Evolutionary conservation across 495 filamentous ascomycete genomes (phyloP).

Genomic region (Stereocaulon alpinum): DNA sequence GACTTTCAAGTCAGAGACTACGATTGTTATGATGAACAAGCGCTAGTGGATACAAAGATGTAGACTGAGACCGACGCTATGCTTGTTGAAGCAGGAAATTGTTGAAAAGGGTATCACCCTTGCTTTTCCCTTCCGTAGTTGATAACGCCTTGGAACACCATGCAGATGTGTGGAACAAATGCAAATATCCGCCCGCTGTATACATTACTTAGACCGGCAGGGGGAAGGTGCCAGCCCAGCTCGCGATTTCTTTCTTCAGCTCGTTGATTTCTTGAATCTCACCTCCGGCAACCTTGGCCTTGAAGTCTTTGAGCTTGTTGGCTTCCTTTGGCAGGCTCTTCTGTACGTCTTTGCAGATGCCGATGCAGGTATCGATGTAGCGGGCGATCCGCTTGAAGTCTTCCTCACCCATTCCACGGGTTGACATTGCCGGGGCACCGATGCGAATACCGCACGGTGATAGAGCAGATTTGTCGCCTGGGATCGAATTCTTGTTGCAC

Average conservation of each 20-base stretch:
- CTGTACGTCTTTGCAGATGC: conserved; percentile 78
- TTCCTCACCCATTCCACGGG: conserved; percentile 81
- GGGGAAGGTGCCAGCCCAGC: conserved; percentile 86
- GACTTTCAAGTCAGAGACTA: too few species aligned
- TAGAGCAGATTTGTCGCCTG: conserved; percentile 94
- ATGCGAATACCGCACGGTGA: conserved; percentile 91
- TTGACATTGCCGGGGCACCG: conserved; percentile 95
- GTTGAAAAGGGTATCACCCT: conserved; percentile 2
- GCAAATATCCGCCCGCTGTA: background rate
- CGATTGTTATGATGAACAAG: too few species aligned
- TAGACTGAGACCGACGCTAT: conserved; percentile 1
- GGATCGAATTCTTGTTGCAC: conserved; percentile 98
- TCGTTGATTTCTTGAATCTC: conserved; percentile 67
- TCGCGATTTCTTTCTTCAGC: conserved; percentile 78
- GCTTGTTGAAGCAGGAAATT: conserved; percentile 14
- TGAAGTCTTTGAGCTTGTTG: conserved; percentile 99
- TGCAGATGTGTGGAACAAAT: conserved; percentile 24
- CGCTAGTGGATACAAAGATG: too few species aligned
- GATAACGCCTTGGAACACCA: conserved; percentile 4
- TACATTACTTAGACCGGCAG: conserved; percentile 55
- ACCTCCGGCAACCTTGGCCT: conserved; percentile 72
- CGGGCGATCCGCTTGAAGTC: conserved; percentile 84
- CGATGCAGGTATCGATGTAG: conserved; percentile 80
- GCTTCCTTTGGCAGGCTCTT: conserved; percentile 79
- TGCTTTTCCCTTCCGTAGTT: conserved; percentile 1